Percentiles rank a stretch among this genome's conserved stretches.
phyloP scores from a whole-genome alignment of 2,329 filamentous ascomycete species.

The Colletotrichum liriopes region DNA sequence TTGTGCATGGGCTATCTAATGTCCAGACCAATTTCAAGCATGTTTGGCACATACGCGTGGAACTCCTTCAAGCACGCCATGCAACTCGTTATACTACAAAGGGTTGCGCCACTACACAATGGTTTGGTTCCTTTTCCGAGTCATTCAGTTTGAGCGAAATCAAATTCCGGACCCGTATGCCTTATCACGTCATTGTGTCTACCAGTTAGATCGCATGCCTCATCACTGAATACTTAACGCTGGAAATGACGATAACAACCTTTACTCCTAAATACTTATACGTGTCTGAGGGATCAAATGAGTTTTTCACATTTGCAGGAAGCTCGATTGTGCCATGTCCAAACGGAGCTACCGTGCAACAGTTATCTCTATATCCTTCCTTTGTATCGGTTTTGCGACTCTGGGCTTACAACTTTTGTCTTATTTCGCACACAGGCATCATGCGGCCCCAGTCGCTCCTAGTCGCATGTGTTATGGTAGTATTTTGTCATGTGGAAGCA shows the following conservation, averaged over 20 bases:
- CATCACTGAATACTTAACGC: neutral
- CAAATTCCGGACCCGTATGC: neutral
- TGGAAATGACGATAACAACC: neutral
- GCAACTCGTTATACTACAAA: neutral
- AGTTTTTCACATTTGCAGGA: neutral
- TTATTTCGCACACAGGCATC: neutral
- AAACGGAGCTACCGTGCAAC: too few relatives aligned
- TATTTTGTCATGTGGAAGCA: neutral
- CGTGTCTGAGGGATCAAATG: neutral
- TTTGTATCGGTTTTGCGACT: too few relatives aligned
- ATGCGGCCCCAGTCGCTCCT: neutral
- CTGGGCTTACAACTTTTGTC: too few relatives aligned
- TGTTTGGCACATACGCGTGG: neutral
- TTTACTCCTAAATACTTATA: neutral
- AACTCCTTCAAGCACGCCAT: neutral
- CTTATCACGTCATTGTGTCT: neutral
- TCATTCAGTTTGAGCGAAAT: neutral
- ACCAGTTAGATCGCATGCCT: neutral
- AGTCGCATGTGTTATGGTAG: neutral
- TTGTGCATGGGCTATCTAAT: neutral
- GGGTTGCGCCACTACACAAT: neutral
- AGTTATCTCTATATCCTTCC: too few relatives aligned
- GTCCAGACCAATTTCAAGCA: neutral
- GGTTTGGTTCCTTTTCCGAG: too few relatives aligned
- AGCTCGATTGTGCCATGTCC: neutral